Evolutionary conservation across 1,284 basidiomycete species (phyloP).

Genomic region (Thelephora terrestris): DNA sequence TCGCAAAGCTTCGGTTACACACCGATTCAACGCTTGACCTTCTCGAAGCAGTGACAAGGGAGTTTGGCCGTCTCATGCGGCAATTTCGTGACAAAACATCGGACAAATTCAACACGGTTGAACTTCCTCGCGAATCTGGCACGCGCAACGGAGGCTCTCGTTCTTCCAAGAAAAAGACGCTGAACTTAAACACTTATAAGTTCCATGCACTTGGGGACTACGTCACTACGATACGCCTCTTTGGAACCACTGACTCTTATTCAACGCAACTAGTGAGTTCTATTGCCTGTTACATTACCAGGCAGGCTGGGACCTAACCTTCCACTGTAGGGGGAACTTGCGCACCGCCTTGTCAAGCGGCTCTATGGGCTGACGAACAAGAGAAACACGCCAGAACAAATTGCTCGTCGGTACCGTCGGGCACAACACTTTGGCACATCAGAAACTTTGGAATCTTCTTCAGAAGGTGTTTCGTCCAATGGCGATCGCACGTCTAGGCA

Average conservation of each 20-base stretch:
- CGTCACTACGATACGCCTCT: slow-evolving; percentile 11
- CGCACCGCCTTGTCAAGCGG: slow-evolving; percentile 10
- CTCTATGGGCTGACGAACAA: too few species aligned
- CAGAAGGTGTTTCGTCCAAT: too few species aligned
- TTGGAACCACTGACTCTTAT: too few species aligned
- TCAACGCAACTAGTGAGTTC: slow-evolving; percentile 19
- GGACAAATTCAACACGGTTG: slow-evolving; percentile 9
- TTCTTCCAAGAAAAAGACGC: not conserved
- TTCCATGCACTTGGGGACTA: slow-evolving; percentile 15
- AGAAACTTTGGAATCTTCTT: too few species aligned
- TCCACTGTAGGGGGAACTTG: slow-evolving; percentile 13
- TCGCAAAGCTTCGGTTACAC: slow-evolving; percentile 26
- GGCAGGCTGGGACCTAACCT: not conserved
- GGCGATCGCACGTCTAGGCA: too few species aligned
- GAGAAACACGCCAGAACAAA: slow-evolving; percentile 8
- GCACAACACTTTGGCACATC: too few species aligned
- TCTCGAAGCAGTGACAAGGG: slow-evolving; percentile 13
- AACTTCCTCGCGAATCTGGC: slow-evolving; percentile 12
- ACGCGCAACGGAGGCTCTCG: slow-evolving; percentile 8
- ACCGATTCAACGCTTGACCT: slow-evolving; percentile 15
- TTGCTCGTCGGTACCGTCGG: slow-evolving; percentile 4
- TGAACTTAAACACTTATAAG: slow-evolving; percentile 13
- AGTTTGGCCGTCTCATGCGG: slow-evolving; percentile 13
- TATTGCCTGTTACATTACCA: not conserved
- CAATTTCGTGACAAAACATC: slow-evolving; percentile 12